Conservation (phyloP, 2,329 filamentous ascomycete genomes). For the Hysterium pulicare region DNA sequence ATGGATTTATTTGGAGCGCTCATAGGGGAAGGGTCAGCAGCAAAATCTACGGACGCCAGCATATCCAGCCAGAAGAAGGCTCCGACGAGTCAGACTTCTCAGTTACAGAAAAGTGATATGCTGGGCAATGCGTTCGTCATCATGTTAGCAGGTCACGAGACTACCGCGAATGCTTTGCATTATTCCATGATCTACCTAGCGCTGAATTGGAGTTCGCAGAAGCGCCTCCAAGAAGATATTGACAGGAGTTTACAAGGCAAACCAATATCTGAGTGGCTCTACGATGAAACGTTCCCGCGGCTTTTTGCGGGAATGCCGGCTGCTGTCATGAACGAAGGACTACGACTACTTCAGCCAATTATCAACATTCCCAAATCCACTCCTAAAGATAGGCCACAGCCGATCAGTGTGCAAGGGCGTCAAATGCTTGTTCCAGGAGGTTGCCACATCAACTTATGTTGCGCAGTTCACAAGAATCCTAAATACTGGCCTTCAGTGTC, state of each 20-base stretch:
- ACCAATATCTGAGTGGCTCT: conserved; percentile 64
- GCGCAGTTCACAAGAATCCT: conserved; percentile 63
- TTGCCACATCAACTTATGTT: conserved; percentile 54
- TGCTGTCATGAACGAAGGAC: conserved; percentile 73
- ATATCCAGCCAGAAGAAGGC: conserved; percentile 50
- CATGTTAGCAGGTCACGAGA: conserved; percentile 74
- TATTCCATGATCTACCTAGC: conserved; percentile 68
- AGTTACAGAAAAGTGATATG: conserved; percentile 57
- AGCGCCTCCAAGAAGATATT: conserved; percentile 65
- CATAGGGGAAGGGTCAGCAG: conserved; percentile 32
- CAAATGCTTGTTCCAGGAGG: conserved; percentile 57
- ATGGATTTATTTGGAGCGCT: conserved; percentile 55
- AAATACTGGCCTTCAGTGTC: conserved; percentile 63
- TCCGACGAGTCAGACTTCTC: no score
- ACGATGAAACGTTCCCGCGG: conserved; percentile 62
- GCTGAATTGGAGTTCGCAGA: conserved; percentile 61
- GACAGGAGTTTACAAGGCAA: conserved; percentile 60
- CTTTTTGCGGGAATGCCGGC: conserved; percentile 69
- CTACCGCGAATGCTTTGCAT: conserved; percentile 71
- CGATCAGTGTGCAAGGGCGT: conserved; percentile 57
- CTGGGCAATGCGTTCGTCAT: conserved; percentile 65
- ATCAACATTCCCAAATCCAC: conserved; percentile 67
- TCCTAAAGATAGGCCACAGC: conserved; percentile 46
- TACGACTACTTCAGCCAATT: conserved; percentile 70
- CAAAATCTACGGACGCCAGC: conserved; percentile 18